Base-by-base conservation (phyloP, 257 asterid species). In the Rhazya stricta region DNA sequence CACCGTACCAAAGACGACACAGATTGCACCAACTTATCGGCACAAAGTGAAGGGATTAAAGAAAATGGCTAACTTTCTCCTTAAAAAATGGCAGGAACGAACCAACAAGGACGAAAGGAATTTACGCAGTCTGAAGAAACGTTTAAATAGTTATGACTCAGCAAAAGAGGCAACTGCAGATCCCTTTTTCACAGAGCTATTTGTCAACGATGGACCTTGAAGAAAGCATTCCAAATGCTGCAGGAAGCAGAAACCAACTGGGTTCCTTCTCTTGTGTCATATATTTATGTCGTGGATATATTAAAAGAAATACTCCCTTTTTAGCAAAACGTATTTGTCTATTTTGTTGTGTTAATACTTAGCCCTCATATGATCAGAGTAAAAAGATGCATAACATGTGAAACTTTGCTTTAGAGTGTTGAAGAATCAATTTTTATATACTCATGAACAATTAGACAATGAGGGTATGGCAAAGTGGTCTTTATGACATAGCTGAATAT, bases 81-180 rank as follows among this genome's bases (percentile, higher is more conserved):
- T 51, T 36, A 48, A 65, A 66, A 39, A 36, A 75, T 71, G n/a
- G 73, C 92, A 95, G 99, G 92, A 86, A 76, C 82, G 91, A 71
- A 89, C 82, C 27, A 71, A 87, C 34, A 89, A 86, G 79, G 89
- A 95, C 30, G 89, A 83, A 76, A 85, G 96, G 80, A 97, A 86
- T 21, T 74, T 95, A 61, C 96, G 96, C 11, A 85, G 89, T 67
- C 81, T 95, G 60, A 95, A 87, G 85, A 95, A 87, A 82, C 94
- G 94, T 9, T 71, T 94, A 7, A 86, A 81, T 76, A 65, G 76
- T 60, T 95, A 85, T 48, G 85, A 39, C 45, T 89, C 98, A n/a
- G 96, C 98, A n/a, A 90, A 84, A 84, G 98, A 89, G 63, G 92
- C 96, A 45, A 77, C 77, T 1, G 68, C 69, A 9, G 99, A 95